Evolutionary conservation across 805 yeast species (phyloP), one percentile per base, ranked within the genome.

Genomic region (Saturnispora besseyi): DNA sequence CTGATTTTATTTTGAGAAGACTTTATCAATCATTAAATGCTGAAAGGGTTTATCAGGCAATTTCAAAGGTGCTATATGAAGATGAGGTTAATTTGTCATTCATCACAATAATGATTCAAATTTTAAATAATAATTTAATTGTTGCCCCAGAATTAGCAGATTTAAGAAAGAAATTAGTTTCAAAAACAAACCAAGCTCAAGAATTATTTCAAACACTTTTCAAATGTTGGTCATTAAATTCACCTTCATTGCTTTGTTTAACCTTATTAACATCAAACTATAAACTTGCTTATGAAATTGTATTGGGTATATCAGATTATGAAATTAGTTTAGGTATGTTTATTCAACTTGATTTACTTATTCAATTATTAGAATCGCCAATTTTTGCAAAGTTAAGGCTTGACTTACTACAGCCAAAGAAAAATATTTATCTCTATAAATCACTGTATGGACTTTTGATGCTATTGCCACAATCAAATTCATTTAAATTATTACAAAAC

Each of bases 381-480:
- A 90, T 89, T 2, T 90, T 93, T 64, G 83, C 95, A 18, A 81
- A 85, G 58, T 73, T 90, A 55, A 76, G 99, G 51, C 70, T 93
- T 49, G 96, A 91, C 65, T 70, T 93, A n/a, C 69, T 93, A 44
- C 95, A 87, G 60, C 96, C 96, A 1, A 87, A 82, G 44, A 78
- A 76, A 54, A 76, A 85, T 61, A 95, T 95, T 1, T 85, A 76
- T 59, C 68, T 93, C 32, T 87, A 84, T 72, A 87, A 88, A 62
- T 86, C 96, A 48, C 74, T 93, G 30, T 93, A 88, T 63, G 99
- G 98, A 1, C 76, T 93, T 30, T 70, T 93, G 52, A 93, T 93
- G 99, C 74, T 93, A 5, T 67, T 93, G 45, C 99, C 99, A 0
- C 99, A 93, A 63, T 87, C 96, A 0, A 77, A 87, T 11, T 96